Evolutionary conservation across 176 grass and related monocot species (phyloP).

Genomic region (Ensete glaucum): DNA sequence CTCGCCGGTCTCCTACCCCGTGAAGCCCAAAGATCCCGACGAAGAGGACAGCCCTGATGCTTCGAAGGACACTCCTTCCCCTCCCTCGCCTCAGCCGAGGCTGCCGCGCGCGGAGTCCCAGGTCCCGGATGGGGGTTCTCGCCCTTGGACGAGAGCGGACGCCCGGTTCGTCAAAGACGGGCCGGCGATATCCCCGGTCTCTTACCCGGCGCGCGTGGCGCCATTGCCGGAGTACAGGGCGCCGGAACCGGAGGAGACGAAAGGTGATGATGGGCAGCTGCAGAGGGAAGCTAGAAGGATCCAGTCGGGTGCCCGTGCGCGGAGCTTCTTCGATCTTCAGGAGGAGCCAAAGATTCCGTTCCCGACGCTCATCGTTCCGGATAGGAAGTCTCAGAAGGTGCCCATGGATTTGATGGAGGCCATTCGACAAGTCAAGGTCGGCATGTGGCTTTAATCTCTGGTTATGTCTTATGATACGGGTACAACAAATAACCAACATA

Average conservation of each 20-base stretch:
- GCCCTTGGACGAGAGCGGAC: constrained; percentile 52
- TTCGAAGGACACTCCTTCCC: background rate
- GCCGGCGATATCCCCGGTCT: constrained; percentile 49
- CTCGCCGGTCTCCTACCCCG: constrained; percentile 62
- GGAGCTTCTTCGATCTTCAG: constrained; percentile 42
- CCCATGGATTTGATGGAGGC: constrained; percentile 74
- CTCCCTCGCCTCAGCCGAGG: background rate
- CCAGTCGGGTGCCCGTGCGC: constrained; percentile 20
- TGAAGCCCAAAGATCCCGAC: constrained; percentile 37
- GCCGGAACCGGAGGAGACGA: constrained; percentile 14
- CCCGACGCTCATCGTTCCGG: constrained; percentile 52
- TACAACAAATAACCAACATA: too few relatives aligned
- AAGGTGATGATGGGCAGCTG: constrained; percentile 23
- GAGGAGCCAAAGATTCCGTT: constrained; percentile 54
- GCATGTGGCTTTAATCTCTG: background rate
- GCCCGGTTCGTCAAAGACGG: constrained; percentile 57
- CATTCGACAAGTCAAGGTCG: constrained; percentile 74
- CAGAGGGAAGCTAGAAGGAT: constrained; percentile 46
- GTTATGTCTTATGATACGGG: background rate
- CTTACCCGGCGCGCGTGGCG: constrained; percentile 61
- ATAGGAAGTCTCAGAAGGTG: constrained; percentile 59
- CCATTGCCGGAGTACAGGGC: constrained; percentile 56
- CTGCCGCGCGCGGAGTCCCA: constrained; percentile 8
- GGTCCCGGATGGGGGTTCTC: constrained; percentile 6
- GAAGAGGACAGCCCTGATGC: constrained; percentile 14